A percentile compares a stretch with the other conserved stretches of the same genome.
Conservation (phyloP, 257 asterid species). For the Fraxinus quadrangulata region DNA sequence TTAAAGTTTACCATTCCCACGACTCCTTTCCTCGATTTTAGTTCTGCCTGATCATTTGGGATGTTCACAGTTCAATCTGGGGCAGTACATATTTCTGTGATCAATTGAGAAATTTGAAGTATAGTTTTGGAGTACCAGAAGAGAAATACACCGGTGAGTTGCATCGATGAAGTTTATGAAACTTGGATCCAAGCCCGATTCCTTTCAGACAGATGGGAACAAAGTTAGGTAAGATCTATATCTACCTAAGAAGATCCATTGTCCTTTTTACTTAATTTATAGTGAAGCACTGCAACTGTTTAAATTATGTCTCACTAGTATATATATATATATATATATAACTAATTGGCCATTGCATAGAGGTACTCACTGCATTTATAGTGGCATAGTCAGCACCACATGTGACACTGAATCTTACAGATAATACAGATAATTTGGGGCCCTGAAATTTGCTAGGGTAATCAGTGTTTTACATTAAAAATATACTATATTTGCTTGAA, state of each 20-base stretch:
- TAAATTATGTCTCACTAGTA: too few species aligned
- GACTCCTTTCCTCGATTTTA: slow-evolving; percentile 43
- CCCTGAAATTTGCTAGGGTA: too few species aligned
- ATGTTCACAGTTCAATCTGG: slow-evolving; percentile 40
- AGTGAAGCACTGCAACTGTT: slow-evolving; percentile 1
- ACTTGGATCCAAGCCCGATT: slow-evolving; percentile 97
- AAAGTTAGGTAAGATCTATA: slow-evolving; percentile 68
- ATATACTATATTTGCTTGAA: too few species aligned
- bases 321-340: too few species aligned
- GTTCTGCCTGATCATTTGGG: slow-evolving; percentile 47
- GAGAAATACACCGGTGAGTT: slow-evolving; percentile 44
- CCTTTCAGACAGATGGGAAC: slow-evolving; percentile 76
- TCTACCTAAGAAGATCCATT: slow-evolving; percentile 3
- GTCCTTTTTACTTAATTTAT: neutral
- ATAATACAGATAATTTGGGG: too few species aligned
- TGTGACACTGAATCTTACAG: too few species aligned
- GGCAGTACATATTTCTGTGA: slow-evolving; percentile 37
- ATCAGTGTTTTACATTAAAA: too few species aligned
- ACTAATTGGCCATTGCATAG: too few species aligned
- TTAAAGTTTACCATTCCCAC: slow-evolving; percentile 46
- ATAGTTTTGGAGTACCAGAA: slow-evolving; percentile 25
- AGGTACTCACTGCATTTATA: too few species aligned
- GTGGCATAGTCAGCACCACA: too few species aligned
- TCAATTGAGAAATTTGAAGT: slow-evolving; percentile 43
- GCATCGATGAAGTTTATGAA: slow-evolving; percentile 96